Percentiles rank a stretch among this genome's conserved stretches.
Evolutionary conservation across 805 yeast species (phyloP).

Genomic region (Candida nemodendra): DNA sequence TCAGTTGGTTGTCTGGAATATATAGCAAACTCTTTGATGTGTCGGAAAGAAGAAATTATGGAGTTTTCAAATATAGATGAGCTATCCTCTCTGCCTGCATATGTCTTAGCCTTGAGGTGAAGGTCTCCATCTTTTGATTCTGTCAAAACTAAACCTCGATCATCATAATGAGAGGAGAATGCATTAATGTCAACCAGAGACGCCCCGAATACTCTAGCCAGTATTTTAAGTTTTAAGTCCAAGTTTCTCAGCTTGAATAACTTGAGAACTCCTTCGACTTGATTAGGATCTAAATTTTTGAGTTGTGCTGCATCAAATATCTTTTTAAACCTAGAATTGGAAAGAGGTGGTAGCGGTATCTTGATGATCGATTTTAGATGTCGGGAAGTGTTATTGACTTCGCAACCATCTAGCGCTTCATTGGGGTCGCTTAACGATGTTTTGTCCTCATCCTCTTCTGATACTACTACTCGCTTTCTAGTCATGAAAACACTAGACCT

Average conservation of each 20-base stretch:
- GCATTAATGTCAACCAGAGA: conserved; percentile 3
- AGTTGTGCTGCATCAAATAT: conserved; percentile 14
- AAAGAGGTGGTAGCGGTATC: conserved; percentile 15
- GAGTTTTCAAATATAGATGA: conserved; percentile 18
- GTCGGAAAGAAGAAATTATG: conserved; percentile 20
- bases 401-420: no score
- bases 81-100: conserved; percentile 28
- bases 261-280: conserved; percentile 22
- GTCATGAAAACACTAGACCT: no score
- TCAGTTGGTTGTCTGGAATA: conserved; percentile 26
- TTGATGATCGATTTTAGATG: conserved; percentile 17
- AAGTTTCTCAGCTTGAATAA: conserved; percentile 25
- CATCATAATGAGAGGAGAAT: conserved; percentile 18
- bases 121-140: conserved; percentile 18
- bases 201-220: conserved; percentile 21
- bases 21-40: conserved; percentile 23
- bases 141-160: conserved; percentile 23
- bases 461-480: no score
- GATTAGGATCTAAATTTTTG: conserved; percentile 17
- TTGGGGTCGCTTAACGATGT: no score
- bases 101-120: conserved; percentile 24
- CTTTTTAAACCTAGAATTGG: conserved; percentile 10
- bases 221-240: conserved; percentile 21
- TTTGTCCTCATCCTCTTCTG: no score
- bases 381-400: no score